phyloP scores from a whole-genome alignment of 2,329 filamentous ascomycete genomes.

The Onygena corvina region DNA sequence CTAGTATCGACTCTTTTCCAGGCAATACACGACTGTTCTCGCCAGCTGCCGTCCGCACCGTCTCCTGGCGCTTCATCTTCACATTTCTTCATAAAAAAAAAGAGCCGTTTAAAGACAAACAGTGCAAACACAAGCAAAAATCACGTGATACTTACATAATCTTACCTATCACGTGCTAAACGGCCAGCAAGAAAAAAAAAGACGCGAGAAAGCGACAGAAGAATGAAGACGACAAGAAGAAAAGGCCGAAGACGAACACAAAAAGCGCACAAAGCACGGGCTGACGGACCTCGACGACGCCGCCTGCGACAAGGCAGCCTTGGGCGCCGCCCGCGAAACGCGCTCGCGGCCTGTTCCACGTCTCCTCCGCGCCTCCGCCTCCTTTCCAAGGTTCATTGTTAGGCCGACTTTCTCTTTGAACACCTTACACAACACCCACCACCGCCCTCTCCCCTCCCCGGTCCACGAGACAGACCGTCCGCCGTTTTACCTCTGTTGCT shows the following conservation, averaged over 20 bases:
- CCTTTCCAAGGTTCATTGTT: constrained; percentile 5
- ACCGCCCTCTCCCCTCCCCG: no score
- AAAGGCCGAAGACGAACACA: background rate
- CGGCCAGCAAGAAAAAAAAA: background rate
- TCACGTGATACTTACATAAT: background rate
- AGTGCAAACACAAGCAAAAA: background rate
- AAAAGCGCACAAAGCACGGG: no score
- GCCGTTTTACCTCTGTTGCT: background rate
- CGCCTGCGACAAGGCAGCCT: background rate
- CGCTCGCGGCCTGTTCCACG: background rate
- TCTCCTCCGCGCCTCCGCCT: background rate
- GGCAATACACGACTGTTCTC: background rate
- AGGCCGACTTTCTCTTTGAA: background rate
- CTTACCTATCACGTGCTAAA: constrained; percentile 1
- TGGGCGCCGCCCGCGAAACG: background rate
- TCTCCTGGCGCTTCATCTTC: background rate
- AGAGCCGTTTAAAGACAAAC: background rate
- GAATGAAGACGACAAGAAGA: background rate
- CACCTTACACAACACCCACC: background rate
- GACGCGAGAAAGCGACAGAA: background rate
- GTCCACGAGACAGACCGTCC: background rate
- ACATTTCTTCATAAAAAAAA: background rate
- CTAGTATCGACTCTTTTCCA: background rate
- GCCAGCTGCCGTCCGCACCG: no score
- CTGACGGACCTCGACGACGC: background rate